A percentile compares a stretch with the other conserved stretches of the same genome.
Evolutionary conservation across 768 basidiomycete genomes (phyloP).

Genomic region (Suillus clintonianus): DNA sequence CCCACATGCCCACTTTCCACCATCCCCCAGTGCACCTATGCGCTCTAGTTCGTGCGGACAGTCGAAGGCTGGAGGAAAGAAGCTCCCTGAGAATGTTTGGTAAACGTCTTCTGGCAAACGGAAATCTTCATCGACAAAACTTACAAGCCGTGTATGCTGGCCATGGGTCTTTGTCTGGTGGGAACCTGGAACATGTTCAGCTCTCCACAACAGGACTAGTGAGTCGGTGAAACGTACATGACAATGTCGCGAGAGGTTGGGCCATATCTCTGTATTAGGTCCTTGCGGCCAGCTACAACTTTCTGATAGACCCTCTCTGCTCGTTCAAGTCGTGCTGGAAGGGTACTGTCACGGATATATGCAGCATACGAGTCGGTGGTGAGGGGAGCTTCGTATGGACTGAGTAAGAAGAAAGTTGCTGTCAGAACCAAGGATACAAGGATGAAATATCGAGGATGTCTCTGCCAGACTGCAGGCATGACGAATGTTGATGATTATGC

Average conservation of each 20-base stretch:
- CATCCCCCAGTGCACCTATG: constrained; percentile 57
- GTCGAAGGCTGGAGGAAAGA: constrained; percentile 44
- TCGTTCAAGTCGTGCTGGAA: constrained; percentile 42
- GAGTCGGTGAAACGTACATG: constrained; percentile 37
- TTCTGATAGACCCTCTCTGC: constrained; percentile 50
- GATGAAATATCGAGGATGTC: constrained; percentile 56
- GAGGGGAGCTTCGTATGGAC: constrained; percentile 33
- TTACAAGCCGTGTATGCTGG: constrained; percentile 59
- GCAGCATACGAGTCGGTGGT: constrained; percentile 22
- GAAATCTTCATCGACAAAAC: constrained; percentile 18
- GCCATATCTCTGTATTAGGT: constrained; percentile 56
- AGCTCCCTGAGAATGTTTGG: constrained; percentile 38
- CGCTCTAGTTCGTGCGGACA: constrained; percentile 47
- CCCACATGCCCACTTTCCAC: constrained; percentile 74
- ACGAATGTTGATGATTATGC: neutral
- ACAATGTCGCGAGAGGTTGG: constrained; percentile 48
- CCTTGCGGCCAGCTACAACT: constrained; percentile 41
- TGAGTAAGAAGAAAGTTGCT: constrained; percentile 50
- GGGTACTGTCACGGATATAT: constrained; percentile 32
- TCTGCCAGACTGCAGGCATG: constrained; percentile 37
- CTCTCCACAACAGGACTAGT: constrained; percentile 5
- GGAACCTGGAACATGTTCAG: constrained; percentile 43
- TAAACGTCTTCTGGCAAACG: constrained; percentile 4
- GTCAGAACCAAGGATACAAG: constrained; percentile 43
- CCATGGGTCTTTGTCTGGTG: constrained; percentile 52